Evolutionary conservation across 2,329 filamentous ascomycete genomes (phyloP).

Genomic region (Penicillium glabrum): DNA sequence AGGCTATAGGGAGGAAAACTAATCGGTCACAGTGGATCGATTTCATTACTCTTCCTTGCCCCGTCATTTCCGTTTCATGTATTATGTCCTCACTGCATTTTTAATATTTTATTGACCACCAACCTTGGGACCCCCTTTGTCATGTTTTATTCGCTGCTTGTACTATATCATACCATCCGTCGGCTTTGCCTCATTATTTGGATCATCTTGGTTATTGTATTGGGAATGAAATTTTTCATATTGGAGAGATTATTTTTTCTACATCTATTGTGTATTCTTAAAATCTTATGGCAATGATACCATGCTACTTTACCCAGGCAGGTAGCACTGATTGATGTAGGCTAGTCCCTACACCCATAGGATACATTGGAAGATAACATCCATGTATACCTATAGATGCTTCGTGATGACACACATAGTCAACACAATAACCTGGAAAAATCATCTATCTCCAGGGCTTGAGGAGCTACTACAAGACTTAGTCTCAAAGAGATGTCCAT

Average conservation of each 20-base stretch:
- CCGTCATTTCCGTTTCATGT: neutral
- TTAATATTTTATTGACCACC: constrained; percentile 8
- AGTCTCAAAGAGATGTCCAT: too few relatives aligned
- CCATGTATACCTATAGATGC: too few relatives aligned
- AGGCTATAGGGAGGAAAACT: neutral
- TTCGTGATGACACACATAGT: too few relatives aligned
- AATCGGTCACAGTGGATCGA: neutral
- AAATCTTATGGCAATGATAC: neutral
- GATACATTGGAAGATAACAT: too few relatives aligned
- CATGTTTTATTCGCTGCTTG: constrained; percentile 2
- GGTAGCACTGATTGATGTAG: too few relatives aligned
- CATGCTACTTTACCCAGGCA: too few relatives aligned
- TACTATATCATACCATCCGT: constrained; percentile 8
- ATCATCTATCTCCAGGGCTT: too few relatives aligned
- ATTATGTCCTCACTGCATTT: constrained; percentile 7
- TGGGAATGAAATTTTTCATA: neutral
- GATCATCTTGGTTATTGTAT: neutral
- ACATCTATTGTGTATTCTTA: neutral
- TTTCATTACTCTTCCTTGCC: neutral
- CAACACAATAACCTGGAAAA: too few relatives aligned
- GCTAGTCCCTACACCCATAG: too few relatives aligned
- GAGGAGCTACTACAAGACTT: too few relatives aligned
- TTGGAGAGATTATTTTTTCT: neutral
- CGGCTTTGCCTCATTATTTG: constrained; percentile 1
- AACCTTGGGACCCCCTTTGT: neutral